Evolutionary conservation across 2,329 filamentous ascomycete species (phyloP).

Genomic region (Dactylella cylindrospora): DNA sequence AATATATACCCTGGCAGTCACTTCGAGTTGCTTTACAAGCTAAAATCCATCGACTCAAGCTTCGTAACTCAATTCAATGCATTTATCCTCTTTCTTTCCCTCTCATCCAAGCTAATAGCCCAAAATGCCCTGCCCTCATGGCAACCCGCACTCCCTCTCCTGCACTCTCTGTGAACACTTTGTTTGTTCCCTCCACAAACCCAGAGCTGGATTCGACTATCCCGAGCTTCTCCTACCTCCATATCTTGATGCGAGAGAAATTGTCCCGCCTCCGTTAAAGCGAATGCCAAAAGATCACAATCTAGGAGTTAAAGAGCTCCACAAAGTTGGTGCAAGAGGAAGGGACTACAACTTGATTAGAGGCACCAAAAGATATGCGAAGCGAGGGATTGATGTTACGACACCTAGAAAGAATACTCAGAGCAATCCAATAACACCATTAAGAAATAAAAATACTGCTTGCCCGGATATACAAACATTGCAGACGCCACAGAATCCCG

Average conservation of each 20-base stretch:
- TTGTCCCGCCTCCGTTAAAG: constrained; percentile 21
- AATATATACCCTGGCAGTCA: no score
- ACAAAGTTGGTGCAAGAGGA: constrained; percentile 22
- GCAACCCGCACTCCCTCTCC: constrained; percentile 1
- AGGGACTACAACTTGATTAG: constrained; percentile 18
- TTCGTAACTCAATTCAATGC: not conserved
- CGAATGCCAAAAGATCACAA: constrained; percentile 9
- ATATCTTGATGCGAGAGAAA: constrained; percentile 20
- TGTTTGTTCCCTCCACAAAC: constrained; percentile 18
- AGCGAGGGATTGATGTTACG: not conserved
- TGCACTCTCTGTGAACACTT: constrained; percentile 33
- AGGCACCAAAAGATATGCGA: not conserved
- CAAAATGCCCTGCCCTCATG: constrained; percentile 14
- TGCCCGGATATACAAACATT: no score
- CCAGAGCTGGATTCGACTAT: constrained; percentile 20
- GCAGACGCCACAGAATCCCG: no score
- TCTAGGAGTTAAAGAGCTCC: constrained; percentile 1
- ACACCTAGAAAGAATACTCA: no score
- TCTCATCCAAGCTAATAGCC: not conserved
- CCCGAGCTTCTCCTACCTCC: constrained; percentile 36
- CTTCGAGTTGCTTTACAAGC: no score
- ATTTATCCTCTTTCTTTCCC: not conserved
- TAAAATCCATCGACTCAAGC: no score
- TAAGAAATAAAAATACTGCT: no score
- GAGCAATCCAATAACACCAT: no score